Conservation (phyloP, 1,139 yeast species). For the Suhomyces yuchorum region DNA sequence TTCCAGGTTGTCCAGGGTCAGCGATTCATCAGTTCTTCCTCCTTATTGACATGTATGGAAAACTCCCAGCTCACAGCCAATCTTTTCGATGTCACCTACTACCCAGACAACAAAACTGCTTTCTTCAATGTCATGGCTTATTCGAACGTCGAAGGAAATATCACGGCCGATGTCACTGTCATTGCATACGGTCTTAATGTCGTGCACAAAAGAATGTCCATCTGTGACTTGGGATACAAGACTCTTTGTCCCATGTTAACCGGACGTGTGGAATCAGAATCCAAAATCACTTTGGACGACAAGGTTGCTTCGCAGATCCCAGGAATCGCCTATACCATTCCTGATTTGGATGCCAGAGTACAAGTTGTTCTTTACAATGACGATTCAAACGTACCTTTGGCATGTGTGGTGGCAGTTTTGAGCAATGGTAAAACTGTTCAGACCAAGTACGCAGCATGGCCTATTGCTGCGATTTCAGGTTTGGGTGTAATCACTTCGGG, state of each 20-base stretch:
- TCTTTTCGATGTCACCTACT: constrained; percentile 74
- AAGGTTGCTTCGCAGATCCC: constrained; percentile 63
- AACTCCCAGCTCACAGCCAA: constrained; percentile 86
- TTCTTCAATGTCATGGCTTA: constrained; percentile 73
- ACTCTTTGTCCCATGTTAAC: constrained; percentile 81
- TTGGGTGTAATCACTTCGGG: constrained; percentile 87
- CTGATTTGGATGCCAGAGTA: constrained; percentile 93
- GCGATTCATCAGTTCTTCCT: constrained; percentile 53
- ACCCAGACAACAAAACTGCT: constrained; percentile 64
- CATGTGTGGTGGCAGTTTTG: constrained; percentile 90
- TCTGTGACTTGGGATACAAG: constrained; percentile 57
- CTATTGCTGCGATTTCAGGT: constrained; percentile 89
- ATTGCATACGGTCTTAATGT: constrained; percentile 85
- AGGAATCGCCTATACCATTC: constrained; percentile 81
- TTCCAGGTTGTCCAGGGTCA: constrained; percentile 21
- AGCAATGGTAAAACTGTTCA: constrained; percentile 93
- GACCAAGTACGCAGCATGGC: constrained; percentile 95
- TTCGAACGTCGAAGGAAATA: constrained; percentile 75
- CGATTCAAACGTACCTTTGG: constrained; percentile 56
- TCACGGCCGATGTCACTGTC: constrained; percentile 65
- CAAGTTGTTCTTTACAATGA: constrained; percentile 64
- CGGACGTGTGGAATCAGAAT: constrained; percentile 78
- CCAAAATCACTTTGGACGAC: constrained; percentile 48
- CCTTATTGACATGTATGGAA: constrained; percentile 93
- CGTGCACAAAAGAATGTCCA: constrained; percentile 54